Conservation (phyloP, 2,329 filamentous ascomycete genomes). For the Simplicillium aogashimaense region DNA sequence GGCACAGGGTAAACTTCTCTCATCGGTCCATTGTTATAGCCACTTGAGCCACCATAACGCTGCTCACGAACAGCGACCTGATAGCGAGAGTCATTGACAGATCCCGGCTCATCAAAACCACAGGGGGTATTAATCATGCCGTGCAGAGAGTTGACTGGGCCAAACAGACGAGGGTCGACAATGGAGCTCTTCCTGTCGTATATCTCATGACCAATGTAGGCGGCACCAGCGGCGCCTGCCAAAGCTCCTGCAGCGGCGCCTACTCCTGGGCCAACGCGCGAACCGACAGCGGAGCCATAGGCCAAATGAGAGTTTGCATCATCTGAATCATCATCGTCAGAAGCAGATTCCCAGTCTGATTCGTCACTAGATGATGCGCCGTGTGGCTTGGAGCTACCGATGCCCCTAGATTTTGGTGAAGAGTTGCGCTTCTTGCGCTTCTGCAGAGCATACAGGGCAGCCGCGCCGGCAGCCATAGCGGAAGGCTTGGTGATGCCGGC, state of each 20-base stretch:
- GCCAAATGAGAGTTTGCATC: slow-evolving; percentile 31
- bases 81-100: slow-evolving; percentile 16
- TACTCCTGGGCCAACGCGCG: slow-evolving; percentile 19
- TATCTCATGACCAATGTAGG: slow-evolving; percentile 10
- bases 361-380: slow-evolving; percentile 32
- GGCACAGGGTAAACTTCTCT: slow-evolving; percentile 58
- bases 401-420: slow-evolving; percentile 19
- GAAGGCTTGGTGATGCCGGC: slow-evolving; percentile 19
- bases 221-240: slow-evolving; percentile 20
- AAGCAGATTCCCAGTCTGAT: slow-evolving; percentile 48
- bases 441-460: slow-evolving; percentile 30
- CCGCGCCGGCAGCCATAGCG: slow-evolving; percentile 24
- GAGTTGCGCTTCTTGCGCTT: slow-evolving; percentile 23
- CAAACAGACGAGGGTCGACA: slow-evolving; percentile 49
- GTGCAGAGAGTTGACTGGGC: slow-evolving; percentile 50
- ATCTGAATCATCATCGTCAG: slow-evolving; percentile 29
- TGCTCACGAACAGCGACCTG: slow-evolving; percentile 11
- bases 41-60: slow-evolving; percentile 12
- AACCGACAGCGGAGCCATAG: slow-evolving; percentile 17
- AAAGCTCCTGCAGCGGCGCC: slow-evolving; percentile 30
- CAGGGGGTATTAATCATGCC: slow-evolving; percentile 44
- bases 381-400: slow-evolving; percentile 29
- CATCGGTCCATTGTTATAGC: slow-evolving; percentile 25
- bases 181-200: slow-evolving; percentile 33
- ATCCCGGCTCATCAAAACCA: slow-evolving; percentile 34